Conservation (phyloP, 164 flowering plant species). For the Liriodendron chinense region DNA sequence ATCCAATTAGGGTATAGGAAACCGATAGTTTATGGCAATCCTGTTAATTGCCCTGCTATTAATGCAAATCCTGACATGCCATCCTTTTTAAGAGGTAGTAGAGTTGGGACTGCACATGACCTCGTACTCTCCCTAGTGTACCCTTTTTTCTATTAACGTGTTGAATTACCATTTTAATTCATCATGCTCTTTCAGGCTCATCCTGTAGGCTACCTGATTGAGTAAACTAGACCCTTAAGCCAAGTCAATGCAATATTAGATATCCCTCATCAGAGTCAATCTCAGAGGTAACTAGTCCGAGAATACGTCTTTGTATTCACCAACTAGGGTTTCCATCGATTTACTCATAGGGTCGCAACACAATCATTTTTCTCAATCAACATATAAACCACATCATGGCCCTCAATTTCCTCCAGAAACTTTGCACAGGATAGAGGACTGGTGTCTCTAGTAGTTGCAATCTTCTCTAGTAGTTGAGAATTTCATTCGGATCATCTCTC, state of each 20-base stretch:
- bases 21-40: background rate
- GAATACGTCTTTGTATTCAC: background rate
- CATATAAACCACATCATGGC: no score
- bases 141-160: background rate
- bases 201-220: background rate
- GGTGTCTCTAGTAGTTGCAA: no score
- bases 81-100: background rate
- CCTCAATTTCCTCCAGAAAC: no score
- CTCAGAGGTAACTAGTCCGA: background rate
- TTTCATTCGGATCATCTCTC: no score
- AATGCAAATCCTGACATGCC: background rate
- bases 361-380: no score
- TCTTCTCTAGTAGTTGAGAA: no score
- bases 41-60: background rate
- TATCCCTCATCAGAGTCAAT: background rate
- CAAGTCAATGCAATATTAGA: background rate
- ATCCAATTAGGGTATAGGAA: background rate
- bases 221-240: background rate
- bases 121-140: background rate
- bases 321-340: background rate
- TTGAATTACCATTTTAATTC: background rate
- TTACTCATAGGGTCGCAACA: no score
- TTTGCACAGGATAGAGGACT: no score
- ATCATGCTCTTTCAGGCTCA: constrained; percentile 4
- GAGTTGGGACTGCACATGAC: background rate